Conservation (phyloP, 1,284 basidiomycete species). For the Apiotrichum sp. region DNA sequence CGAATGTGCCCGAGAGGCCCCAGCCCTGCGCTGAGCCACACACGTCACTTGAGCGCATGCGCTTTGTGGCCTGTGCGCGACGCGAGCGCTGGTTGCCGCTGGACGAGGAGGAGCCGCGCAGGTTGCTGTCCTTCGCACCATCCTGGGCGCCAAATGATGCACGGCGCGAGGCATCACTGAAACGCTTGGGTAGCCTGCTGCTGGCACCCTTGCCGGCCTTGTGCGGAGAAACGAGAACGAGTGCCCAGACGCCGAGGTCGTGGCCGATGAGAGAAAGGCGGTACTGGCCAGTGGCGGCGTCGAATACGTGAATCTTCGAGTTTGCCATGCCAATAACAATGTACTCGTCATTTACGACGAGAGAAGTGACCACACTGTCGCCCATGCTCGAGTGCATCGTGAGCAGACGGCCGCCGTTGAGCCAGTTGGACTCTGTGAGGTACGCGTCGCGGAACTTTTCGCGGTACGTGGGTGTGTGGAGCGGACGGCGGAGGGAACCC, state of each 20-base stretch:
- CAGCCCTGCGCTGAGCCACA: slow-evolving; percentile 62
- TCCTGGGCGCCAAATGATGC: slow-evolving; percentile 2
- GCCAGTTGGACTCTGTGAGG: slow-evolving; percentile 79
- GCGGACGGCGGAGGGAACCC: slow-evolving; percentile 1
- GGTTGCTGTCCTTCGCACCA: neutral
- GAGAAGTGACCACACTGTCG: slow-evolving; percentile 73
- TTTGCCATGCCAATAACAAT: slow-evolving; percentile 88
- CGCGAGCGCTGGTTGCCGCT: neutral
- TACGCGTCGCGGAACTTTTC: slow-evolving; percentile 18
- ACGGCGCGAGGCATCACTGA: neutral
- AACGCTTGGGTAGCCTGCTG: neutral
- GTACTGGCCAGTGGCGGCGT: slow-evolving; percentile 69
- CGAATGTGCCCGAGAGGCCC: slow-evolving; percentile 58
- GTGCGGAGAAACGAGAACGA: slow-evolving; percentile 57
- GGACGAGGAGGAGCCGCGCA: slow-evolving; percentile 1
- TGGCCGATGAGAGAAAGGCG: slow-evolving; percentile 76
- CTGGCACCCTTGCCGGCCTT: slow-evolving; percentile 25
- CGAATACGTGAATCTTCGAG: slow-evolving; percentile 80
- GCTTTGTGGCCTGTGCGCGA: neutral
- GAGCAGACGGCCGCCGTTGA: slow-evolving; percentile 68
- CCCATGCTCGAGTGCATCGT: slow-evolving; percentile 65
- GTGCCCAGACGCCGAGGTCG: slow-evolving; percentile 84
- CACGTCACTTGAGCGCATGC: slow-evolving; percentile 51
- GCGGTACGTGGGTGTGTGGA: slow-evolving; percentile 8
- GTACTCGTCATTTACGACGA: slow-evolving; percentile 78